Percentiles rank a stretch among this genome's conserved stretches.
Conservation (phyloP, 1,139 yeast species). For the Yamadazyma atlantica region DNA sequence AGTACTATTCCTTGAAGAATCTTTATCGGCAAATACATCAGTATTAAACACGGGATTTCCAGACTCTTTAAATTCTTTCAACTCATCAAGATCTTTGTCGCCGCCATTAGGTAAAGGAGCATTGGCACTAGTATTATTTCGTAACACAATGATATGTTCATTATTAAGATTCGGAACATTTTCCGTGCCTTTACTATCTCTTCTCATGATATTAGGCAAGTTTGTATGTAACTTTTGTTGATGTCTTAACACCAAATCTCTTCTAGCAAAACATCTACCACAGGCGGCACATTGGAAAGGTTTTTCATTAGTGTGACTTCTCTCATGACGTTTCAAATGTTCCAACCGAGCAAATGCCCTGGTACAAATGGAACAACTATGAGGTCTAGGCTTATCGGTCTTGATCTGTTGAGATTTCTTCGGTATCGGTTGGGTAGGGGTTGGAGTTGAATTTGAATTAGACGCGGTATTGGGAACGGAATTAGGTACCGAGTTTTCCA, state of each 20-base stretch:
- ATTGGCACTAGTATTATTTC: constrained; percentile 43
- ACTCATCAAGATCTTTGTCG: not conserved
- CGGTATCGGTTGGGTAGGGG: constrained; percentile 67
- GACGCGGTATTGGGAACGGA: not conserved
- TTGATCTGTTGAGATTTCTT: constrained; percentile 80
- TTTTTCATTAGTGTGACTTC: constrained; percentile 95
- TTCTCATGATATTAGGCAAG: constrained; percentile 24
- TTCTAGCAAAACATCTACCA: constrained; percentile 49
- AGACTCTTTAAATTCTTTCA: not conserved
- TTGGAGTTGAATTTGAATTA: not conserved
- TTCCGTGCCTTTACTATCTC: constrained; percentile 16
- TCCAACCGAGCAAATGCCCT: constrained; percentile 94
- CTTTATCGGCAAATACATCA: not conserved
- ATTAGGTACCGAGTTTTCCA: not conserved
- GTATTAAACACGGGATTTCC: constrained; percentile 1
- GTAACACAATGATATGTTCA: constrained; percentile 45
- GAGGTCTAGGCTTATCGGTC: constrained; percentile 90
- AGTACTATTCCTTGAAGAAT: constrained; percentile 3
- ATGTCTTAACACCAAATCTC: constrained; percentile 49
- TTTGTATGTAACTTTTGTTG: constrained; percentile 42
- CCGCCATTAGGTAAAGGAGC: constrained; percentile 38
- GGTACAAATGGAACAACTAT: constrained; percentile 88
- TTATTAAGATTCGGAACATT: constrained; percentile 17
- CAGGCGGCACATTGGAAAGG: constrained; percentile 69
- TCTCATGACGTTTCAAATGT: constrained; percentile 89